Percentiles rank a stretch among this genome's conserved stretches.
phyloP scores from a whole-genome alignment of 139 green algal genomes.

The Astrephomene gubernaculifera region DNA sequence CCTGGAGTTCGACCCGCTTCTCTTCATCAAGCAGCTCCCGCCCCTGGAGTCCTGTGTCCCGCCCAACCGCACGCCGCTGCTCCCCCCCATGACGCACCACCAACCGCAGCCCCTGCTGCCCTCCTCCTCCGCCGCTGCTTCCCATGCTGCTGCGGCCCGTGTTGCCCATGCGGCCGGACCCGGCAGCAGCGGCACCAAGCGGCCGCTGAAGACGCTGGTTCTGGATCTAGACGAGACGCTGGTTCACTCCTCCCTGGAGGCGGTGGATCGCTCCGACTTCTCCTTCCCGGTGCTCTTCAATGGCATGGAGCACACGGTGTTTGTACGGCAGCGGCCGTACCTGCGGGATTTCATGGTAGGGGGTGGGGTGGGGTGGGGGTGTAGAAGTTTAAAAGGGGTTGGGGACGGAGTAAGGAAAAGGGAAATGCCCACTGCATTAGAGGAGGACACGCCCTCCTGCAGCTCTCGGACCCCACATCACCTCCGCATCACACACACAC shows the following conservation, averaged over 20 bases:
- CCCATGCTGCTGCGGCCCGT: too few relatives aligned
- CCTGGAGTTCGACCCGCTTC: constrained; percentile 57
- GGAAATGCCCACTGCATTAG: too few relatives aligned
- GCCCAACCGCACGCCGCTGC: constrained; percentile 32
- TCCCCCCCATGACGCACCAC: constrained; percentile 52
- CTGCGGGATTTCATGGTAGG: constrained; percentile 93
- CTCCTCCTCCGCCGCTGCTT: too few relatives aligned
- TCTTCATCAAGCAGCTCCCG: constrained; percentile 60
- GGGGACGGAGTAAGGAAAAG: not conserved
- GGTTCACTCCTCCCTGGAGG: constrained; percentile 97
- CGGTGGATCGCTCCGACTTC: constrained; percentile 85
- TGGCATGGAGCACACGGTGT: constrained; percentile 85
- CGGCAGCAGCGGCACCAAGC: too few relatives aligned
- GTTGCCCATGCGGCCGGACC: too few relatives aligned
- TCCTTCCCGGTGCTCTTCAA: constrained; percentile 88
- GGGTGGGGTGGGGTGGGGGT: not conserved
- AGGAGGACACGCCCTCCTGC: too few relatives aligned
- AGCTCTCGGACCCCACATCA: too few relatives aligned
- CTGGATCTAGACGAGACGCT: constrained; percentile 98
- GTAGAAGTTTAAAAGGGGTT: not conserved
- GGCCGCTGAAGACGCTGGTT: constrained; percentile 87
- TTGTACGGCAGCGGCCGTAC: constrained; percentile 94
- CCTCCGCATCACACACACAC: too few relatives aligned
- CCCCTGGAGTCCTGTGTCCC: constrained; percentile 48
- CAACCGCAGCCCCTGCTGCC: too few relatives aligned